These are phyloP conservation scores for Candida sojae DNA, from an alignment of 1,139 yeast species.

Conservation along the genomic window DNA sequence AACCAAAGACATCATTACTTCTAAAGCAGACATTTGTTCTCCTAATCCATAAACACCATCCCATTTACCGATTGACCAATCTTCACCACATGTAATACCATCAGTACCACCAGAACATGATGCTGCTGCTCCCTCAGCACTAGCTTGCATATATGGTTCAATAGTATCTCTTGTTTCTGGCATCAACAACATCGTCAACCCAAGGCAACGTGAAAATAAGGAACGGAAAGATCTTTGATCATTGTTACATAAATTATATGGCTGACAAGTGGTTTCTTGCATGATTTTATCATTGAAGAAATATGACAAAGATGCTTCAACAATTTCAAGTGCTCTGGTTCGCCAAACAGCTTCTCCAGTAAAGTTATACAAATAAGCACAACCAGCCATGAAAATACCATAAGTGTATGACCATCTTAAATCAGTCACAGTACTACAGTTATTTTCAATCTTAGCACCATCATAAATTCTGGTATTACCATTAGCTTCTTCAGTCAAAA, in stretches of 20 bases:
- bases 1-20: constrained; percentile 49
- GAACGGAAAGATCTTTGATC: constrained; percentile 84
- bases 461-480: constrained; percentile 57
- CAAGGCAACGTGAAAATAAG: constrained; percentile 66
- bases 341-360: constrained; percentile 64
- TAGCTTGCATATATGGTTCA: constrained; percentile 42
- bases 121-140: constrained; percentile 68
- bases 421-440: constrained; percentile 56
- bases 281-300: constrained; percentile 52
- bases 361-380: constrained; percentile 68
- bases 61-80: constrained; percentile 60
- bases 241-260: constrained; percentile 55
- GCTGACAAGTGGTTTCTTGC: constrained; percentile 68
- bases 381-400: constrained; percentile 72
- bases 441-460: constrained; percentile 62
- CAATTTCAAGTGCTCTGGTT: constrained; percentile 49
- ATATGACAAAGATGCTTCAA: constrained; percentile 47
- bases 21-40: constrained; percentile 77
- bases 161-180: constrained; percentile 50
- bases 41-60: constrained; percentile 75
- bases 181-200: constrained; percentile 57
- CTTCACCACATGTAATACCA: constrained; percentile 75
- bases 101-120: constrained; percentile 75
- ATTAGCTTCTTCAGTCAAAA: constrained; percentile 39
- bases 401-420: constrained; percentile 79